phyloP scores from a whole-genome alignment of 352 stramenopile genomes.

The Pythium myriotylum region DNA sequence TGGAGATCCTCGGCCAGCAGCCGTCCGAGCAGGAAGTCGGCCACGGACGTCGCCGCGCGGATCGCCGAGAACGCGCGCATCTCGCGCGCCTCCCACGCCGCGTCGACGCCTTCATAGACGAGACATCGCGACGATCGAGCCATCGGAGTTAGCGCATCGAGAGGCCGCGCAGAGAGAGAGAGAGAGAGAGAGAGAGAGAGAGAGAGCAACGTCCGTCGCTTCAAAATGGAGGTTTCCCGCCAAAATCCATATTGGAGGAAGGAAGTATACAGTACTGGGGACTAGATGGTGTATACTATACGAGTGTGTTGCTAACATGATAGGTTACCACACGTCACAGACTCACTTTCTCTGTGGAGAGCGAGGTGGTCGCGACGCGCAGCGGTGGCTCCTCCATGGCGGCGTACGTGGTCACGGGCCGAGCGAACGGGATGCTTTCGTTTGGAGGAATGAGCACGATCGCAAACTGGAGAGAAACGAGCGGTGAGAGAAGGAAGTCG shows the following conservation, averaged over 20 bases:
- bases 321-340: conserved; percentile 25
- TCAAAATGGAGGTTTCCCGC: conserved; percentile 26
- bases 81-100: conserved; percentile 53
- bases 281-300: conserved; percentile 22
- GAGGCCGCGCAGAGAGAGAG: background rate
- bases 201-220: background rate
- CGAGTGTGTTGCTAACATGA: conserved; percentile 12
- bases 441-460: conserved; percentile 33
- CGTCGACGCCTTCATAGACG: conserved; percentile 61
- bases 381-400: conserved; percentile 27
- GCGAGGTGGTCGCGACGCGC: conserved; percentile 10
- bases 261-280: background rate
- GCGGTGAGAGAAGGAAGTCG: background rate
- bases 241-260: background rate
- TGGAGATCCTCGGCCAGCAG: conserved; percentile 69
- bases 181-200: no score
- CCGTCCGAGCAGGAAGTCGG: conserved; percentile 47
- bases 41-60: conserved; percentile 18
- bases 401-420: conserved; percentile 48
- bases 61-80: conserved; percentile 25
- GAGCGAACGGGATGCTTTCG: conserved; percentile 68
- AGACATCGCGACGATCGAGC: conserved; percentile 31
- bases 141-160: conserved; percentile 20
- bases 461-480: conserved; percentile 47
- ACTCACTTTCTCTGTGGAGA: conserved; percentile 24